Evolutionary conservation across 257 asterid genomes (phyloP), one percentile per base, ranked within the genome.

Genomic region (Nicotiana otophora): DNA sequence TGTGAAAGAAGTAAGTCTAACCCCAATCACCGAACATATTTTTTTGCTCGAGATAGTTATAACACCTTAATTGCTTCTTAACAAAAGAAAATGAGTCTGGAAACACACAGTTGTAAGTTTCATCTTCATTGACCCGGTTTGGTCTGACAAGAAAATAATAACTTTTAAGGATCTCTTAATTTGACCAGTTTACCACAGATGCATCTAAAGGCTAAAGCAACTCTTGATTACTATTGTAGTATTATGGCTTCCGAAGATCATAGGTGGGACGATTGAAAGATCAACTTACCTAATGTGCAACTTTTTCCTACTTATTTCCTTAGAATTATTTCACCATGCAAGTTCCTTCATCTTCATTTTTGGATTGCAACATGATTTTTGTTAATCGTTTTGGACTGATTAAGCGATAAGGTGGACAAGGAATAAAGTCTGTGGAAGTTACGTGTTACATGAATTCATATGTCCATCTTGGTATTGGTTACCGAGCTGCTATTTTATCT

Each of bases 1-100:
- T 70, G 97, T 94, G 85, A 96, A 91, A 92, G 98, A 96, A 89
- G 99, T 92, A 89, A 70, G 84, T 19, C 30, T 82, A 36, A 67
- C 64, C 67, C 9, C 55, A 62, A 3, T 60, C 20, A 36, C 55
- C 28, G 3, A 81, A 31, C 19, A 72, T 79, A 64, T 34, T 65
- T 74, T 11, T 81, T 30, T 81, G 30, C 57, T 16, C 30, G 16
- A 54, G 28, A 53, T 83, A 20, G 42, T 51, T 53, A 42, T 0
- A 26, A 48, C 63, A 48, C 63, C 23, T 48, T 48, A 5, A 28
- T 48, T 48, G 42, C 36, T 11, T 53, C 62, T 74, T 74, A 51
- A 3, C 80, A 51, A 9, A 51, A 75, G 63, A 75, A 46, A 75
- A 26, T 26, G 28, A 51, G 46, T 51, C 16, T 0, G 46, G 80